Conservation (phyloP, 148 eudicot species). For the Suaeda aralocaspica region DNA sequence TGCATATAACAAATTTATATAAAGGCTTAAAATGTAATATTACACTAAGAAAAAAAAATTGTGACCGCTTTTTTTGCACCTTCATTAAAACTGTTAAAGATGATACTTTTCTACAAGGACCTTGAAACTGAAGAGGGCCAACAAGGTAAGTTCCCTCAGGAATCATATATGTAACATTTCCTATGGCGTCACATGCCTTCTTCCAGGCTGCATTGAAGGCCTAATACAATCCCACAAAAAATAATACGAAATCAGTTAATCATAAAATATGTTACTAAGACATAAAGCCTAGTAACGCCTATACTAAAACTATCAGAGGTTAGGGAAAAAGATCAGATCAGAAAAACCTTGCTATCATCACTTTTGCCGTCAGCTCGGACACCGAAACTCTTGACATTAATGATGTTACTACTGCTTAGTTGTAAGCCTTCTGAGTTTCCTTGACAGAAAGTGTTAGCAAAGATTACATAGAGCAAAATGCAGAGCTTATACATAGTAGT, state of each 20-base stretch:
- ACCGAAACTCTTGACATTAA: constrained; percentile 26
- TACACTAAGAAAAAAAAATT: neutral
- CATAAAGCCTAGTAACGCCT: too few relatives aligned
- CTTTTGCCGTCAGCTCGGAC: constrained; percentile 27
- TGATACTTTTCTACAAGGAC: constrained; percentile 33
- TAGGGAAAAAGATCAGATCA: neutral
- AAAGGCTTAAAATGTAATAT: too few relatives aligned
- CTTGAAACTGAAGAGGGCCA: constrained; percentile 35
- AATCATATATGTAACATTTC: constrained; percentile 30
- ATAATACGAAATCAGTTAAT: neutral
- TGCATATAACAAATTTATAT: too few relatives aligned
- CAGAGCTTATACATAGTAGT: neutral
- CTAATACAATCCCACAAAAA: constrained; percentile 17
- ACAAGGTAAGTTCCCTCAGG: constrained; percentile 40
- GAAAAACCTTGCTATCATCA: constrained; percentile 29
- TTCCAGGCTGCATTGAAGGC: constrained; percentile 37
- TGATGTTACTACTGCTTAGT: neutral
- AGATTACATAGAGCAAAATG: constrained; percentile 11
- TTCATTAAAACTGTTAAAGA: constrained; percentile 21
- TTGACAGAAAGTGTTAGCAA: constrained; percentile 2
- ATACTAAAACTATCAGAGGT: neutral
- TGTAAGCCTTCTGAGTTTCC: constrained; percentile 12
- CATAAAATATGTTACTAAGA: too few relatives aligned
- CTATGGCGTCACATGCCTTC: constrained; percentile 24
- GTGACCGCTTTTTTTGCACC: constrained; percentile 7